Base-by-base conservation (phyloP, 805 yeast species). In the Teunomyces panamensis region DNA sequence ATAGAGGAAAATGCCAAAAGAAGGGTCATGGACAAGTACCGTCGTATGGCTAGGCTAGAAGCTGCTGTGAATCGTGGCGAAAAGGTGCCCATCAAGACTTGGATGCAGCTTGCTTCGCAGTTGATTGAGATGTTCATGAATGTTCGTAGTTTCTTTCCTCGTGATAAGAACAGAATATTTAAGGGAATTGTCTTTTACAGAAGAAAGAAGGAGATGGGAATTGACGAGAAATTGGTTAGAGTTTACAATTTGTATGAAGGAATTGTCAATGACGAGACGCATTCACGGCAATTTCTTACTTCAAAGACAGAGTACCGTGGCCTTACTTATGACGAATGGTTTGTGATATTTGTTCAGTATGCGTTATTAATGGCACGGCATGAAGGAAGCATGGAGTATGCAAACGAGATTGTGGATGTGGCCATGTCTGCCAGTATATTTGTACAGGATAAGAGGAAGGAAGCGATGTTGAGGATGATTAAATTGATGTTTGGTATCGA, bases 61-160 rank as follows among this genome's bases (percentile, higher is more conserved):
- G 69, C 62, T 7, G 63, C 69, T 9, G 60, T 67, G 5, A 54
- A 53, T 28, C 51, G 52, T 17, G 49, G 77, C 3, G 85, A 84
- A 52, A 67, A 64, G 11, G 81, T 80, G n/a, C 87, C 94, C 0
- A 77, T 82, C 2, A 73, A 77, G 6, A 79, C 88, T 1, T 94
- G 98, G 98, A 77, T 88, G 54, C 88, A 89, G 50, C 71, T 83
- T 4, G 96, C 92, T 0, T 79, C 88, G 2, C 96, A 87, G 54
- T 74, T 94, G 44, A 81, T 92, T 36, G 96, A 90, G 58, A 81
- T 87, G 50, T 91, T 94, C 60, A 81, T 87, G 24, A 79, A 84
- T 47, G 89, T 88, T 9, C 77, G 84, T 51, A 82, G 83, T 56
- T 88, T 94, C 54, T 91, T 88, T 58, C 87, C 91, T 1, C 77